Conservation (phyloP, 2,329 filamentous ascomycete genomes). For the Cladophialophora chaetospira region DNA sequence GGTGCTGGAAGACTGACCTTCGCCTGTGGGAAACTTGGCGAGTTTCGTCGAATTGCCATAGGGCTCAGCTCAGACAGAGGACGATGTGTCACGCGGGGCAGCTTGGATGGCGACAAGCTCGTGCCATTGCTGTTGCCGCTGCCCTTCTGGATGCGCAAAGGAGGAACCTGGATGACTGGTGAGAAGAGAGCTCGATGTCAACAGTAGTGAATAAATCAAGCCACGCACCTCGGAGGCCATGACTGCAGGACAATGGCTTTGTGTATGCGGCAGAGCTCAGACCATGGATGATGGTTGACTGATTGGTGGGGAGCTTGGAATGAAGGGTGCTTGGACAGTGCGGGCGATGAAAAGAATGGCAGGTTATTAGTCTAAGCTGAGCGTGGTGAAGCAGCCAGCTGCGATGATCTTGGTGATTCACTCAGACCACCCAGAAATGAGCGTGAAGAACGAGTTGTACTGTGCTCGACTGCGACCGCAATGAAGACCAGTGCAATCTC, state of each 20-base stretch:
- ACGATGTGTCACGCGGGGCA: constrained; percentile 61
- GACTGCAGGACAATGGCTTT: constrained; percentile 30
- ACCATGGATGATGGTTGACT: constrained; percentile 24
- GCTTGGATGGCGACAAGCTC: constrained; percentile 62
- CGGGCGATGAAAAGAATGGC: constrained; percentile 20
- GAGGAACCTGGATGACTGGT: constrained; percentile 33
- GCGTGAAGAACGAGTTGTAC: constrained; percentile 4
- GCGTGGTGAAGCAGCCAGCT: constrained; percentile 32
- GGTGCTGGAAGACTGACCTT: constrained; percentile 58
- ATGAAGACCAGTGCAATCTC: constrained; percentile 18
- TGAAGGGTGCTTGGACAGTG: constrained; percentile 17
- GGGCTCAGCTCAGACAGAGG: constrained; percentile 88
- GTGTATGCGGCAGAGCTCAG: constrained; percentile 29
- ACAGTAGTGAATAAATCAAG: too few relatives aligned
- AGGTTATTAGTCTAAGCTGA: constrained; percentile 7
- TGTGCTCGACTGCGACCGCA: constrained; percentile 17
- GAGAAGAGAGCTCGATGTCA: constrained; percentile 12
- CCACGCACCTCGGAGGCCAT: constrained; percentile 33
- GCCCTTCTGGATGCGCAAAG: constrained; percentile 39
- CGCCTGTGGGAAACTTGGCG: constrained; percentile 80
- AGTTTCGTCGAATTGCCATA: constrained; percentile 84
- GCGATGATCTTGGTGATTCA: constrained; percentile 6
- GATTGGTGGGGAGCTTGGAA: constrained; percentile 1
- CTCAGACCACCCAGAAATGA: constrained; percentile 6
- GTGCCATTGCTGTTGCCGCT: constrained; percentile 33